A percentile compares a stretch with the other conserved stretches of the same genome.
Conservation (phyloP, 495 filamentous ascomycete genomes). For the Penicillium coprophilum region DNA sequence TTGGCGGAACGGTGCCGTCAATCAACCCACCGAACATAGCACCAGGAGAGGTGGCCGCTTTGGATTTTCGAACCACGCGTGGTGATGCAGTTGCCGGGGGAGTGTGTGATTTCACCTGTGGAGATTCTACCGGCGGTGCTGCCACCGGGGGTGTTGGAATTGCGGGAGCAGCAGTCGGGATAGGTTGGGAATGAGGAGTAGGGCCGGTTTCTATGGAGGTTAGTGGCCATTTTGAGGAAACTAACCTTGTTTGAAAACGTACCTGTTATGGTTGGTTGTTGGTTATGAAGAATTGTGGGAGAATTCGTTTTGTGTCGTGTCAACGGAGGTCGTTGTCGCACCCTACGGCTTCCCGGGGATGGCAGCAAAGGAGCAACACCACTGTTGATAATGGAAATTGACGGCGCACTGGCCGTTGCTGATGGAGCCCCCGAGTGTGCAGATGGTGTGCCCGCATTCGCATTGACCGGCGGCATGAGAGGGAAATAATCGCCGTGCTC, state of each 20-base stretch:
- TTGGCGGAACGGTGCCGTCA: constrained; percentile 85
- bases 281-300: constrained; percentile 63
- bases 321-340: constrained; percentile 44
- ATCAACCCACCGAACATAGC: constrained; percentile 63
- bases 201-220: constrained; percentile 31
- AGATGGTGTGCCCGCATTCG: constrained; percentile 38
- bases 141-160: constrained; percentile 38
- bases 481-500: constrained; percentile 91
- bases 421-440: constrained; percentile 41
- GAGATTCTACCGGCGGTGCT: constrained; percentile 37
- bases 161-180: constrained; percentile 27
- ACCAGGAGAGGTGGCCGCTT: constrained; percentile 46
- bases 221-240: constrained; percentile 12
- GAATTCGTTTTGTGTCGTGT: constrained; percentile 78
- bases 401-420: constrained; percentile 33
- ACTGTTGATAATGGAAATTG: constrained; percentile 77
- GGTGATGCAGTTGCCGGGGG: constrained; percentile 42
- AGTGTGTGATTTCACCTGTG: constrained; percentile 37
- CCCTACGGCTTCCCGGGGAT: constrained; percentile 69
- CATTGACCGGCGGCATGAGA: constrained; percentile 69
- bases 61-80: constrained; percentile 35
- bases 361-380: constrained; percentile 79
- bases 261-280: constrained; percentile 33
- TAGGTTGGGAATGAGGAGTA: constrained; percentile 26
- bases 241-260: constrained; percentile 4